These are phyloP conservation scores for Skeletonema grethae DNA, from an alignment of 108 stramenopile genomes.

Conservation along the genomic window DNA sequence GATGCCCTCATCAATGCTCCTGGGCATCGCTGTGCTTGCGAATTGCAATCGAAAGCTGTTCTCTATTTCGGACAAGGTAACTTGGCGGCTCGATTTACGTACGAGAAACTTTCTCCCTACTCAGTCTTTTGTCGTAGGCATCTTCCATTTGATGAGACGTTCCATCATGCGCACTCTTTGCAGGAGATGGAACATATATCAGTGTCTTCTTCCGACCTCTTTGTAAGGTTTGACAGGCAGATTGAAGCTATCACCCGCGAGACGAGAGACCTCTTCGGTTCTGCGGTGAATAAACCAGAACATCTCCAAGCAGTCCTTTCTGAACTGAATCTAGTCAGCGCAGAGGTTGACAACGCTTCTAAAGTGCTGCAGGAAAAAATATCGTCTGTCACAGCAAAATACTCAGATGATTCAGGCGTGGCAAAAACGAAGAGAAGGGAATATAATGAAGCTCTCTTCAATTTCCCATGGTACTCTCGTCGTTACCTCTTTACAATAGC, in stretches of 20 bases:
- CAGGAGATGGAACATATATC: conserved; percentile 80
- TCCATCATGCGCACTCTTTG: conserved; percentile 68
- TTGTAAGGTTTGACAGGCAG: conserved; percentile 85
- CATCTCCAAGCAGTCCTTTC: conserved; percentile 84
- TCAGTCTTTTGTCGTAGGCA: conserved; percentile 81
- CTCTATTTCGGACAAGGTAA: conserved; percentile 91
- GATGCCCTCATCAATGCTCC: conserved; percentile 76
- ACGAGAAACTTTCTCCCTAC: conserved; percentile 81
- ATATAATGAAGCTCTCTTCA: conserved; percentile 46
- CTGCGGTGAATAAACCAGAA: conserved; percentile 69
- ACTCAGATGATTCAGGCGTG: conserved; percentile 32
- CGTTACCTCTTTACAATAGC: conserved; percentile 83
- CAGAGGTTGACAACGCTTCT: conserved; percentile 82
- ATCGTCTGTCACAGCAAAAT: conserved; percentile 71
- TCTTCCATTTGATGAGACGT: conserved; percentile 81
- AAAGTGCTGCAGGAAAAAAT: conserved; percentile 87
- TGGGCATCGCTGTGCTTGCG: conserved; percentile 70
- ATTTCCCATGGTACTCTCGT: conserved; percentile 62
- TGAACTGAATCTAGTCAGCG: conserved; percentile 75
- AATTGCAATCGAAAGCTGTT: conserved; percentile 73
- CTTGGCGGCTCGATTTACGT: conserved; percentile 90
- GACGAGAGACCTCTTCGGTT: conserved; percentile 73
- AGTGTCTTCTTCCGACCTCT: conserved; percentile 71
- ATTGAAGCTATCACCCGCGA: conserved; percentile 88
- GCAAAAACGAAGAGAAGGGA: conserved; percentile 6